phyloP scores from a whole-genome alignment of 106 monocot genomes.

The Platanthera zijinensis region DNA sequence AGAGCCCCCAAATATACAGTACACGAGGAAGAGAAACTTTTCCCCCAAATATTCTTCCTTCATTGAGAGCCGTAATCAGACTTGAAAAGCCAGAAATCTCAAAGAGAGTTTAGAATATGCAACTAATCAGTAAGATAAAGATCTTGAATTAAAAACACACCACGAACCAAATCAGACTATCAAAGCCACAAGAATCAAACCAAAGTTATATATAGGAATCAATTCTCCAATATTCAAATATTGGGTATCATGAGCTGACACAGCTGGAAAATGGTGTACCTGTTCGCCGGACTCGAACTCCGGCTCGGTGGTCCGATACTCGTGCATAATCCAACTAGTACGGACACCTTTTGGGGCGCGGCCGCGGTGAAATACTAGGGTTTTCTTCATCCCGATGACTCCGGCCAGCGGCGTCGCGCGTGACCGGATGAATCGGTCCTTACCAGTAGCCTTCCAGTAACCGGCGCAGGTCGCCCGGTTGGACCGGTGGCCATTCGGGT shows the following conservation, averaged over 20 bases:
- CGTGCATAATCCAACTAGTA: conserved; percentile 21
- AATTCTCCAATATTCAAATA: neutral
- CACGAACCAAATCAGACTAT: neutral
- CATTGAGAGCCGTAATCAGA: too few relatives aligned
- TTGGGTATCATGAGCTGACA: neutral
- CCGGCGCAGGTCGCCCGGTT: conserved; percentile 15
- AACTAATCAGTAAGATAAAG: neutral
- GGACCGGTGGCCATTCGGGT: conserved; percentile 13
- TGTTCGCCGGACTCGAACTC: conserved; percentile 16
- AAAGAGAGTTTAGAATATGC: too few relatives aligned
- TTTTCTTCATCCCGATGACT: conserved; percentile 22
- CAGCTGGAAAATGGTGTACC: conserved; percentile 1
- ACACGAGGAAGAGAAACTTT: too few relatives aligned
- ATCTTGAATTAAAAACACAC: neutral
- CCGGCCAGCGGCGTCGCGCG: neutral
- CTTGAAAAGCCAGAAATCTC: too few relatives aligned
- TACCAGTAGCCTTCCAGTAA: conserved; percentile 22
- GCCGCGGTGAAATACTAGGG: conserved; percentile 16
- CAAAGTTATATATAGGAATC: neutral
- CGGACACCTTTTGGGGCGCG: conserved; percentile 14
- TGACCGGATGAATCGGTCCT: conserved; percentile 10
- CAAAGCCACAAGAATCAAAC: neutral
- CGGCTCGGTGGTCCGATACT: conserved; percentile 18
- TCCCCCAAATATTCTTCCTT: too few relatives aligned
- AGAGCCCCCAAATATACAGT: too few relatives aligned